These are phyloP conservation scores for Aspergillus sclerotioniger DNA, from an alignment of 495 filamentous ascomycete genomes.

Conservation along the genomic window DNA sequence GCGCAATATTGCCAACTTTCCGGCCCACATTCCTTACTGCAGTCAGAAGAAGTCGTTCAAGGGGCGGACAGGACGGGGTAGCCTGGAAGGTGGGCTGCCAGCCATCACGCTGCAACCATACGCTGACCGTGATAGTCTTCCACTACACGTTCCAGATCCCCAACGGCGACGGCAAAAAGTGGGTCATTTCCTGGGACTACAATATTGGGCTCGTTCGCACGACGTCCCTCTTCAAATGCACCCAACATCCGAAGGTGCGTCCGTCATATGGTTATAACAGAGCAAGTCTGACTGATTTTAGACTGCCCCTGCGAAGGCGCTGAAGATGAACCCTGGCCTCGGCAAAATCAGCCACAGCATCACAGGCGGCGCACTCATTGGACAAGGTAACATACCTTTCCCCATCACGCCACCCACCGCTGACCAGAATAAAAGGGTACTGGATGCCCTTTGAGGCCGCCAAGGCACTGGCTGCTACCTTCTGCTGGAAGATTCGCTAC, in stretches of 20 bases:
- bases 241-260: not conserved
- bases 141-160: constrained; percentile 83
- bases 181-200: constrained; percentile 94
- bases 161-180: constrained; percentile 57
- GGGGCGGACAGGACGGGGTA: constrained; percentile 78
- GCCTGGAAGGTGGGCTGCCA: constrained; percentile 71
- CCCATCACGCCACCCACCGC: not conserved
- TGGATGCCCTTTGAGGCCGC: constrained; percentile 93
- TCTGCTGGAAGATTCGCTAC: constrained; percentile 80
- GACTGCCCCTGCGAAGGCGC: constrained; percentile 83
- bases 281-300: constrained; percentile 28
- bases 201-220: constrained; percentile 92
- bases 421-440: constrained; percentile 56
- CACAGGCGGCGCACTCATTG: constrained; percentile 83
- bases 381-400: constrained; percentile 66
- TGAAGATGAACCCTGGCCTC: constrained; percentile 76
- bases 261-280: not conserved
- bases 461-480: constrained; percentile 77
- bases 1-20: constrained; percentile 65
- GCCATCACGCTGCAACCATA: not conserved
- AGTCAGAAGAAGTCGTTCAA: constrained; percentile 88
- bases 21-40: constrained; percentile 84
- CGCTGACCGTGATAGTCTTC: constrained; percentile 61
- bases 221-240: constrained; percentile 92
- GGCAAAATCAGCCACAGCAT: constrained; percentile 88